Base-by-base conservation (phyloP, 2,329 filamentous ascomycete genomes). In the Didymella pomorum region DNA sequence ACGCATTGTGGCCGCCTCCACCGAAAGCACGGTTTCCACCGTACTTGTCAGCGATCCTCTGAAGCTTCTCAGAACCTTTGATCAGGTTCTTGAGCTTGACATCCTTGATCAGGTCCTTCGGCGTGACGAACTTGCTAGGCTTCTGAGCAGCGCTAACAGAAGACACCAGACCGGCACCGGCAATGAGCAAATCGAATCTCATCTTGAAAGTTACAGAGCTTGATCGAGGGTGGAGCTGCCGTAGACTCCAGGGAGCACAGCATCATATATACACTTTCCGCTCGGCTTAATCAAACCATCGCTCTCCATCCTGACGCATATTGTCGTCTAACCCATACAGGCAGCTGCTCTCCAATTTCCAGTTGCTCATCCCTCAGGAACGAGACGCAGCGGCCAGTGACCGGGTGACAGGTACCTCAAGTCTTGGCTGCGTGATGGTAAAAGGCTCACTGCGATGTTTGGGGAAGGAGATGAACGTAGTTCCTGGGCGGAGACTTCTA, bases 1-100 rank as follows among this genome's bases (percentile, higher is more conserved):
- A 60, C 57, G 50, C 56, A 57, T 75, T 76, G 63, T 76, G 73
- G 33, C 74, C 74, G 16, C 56, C 66, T 50, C 72, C 65, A 52
- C 74, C 74, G 44, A 76, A 76, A 26, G 73, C 74, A 21, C 74
- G 73, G 64, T 75, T 76, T 31, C 73, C 73, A 23, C 67, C 73
- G 21, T 72, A 70, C 44, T 64, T 70, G 55, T 72, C 67, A 10
- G 73, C 71, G 35, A 75, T 65, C 42, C 65, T 67, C 55, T 76
- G 73, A 20, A 75, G 67, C 49, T 74, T 67, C 55, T 74, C 68
- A 39, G 72, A 71, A 6, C 71, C 71, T 45, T 67, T 66, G 52
- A 76, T 68, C 52, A 76, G 49, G 45, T 71, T 70, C 35, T 74
- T 67, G 20, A 73, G 64, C 26, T 64, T 72, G 59, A 76, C 68